Base-by-base conservation (phyloP, 768 basidiomycete species). In the Strobilomyces dryophilus region DNA sequence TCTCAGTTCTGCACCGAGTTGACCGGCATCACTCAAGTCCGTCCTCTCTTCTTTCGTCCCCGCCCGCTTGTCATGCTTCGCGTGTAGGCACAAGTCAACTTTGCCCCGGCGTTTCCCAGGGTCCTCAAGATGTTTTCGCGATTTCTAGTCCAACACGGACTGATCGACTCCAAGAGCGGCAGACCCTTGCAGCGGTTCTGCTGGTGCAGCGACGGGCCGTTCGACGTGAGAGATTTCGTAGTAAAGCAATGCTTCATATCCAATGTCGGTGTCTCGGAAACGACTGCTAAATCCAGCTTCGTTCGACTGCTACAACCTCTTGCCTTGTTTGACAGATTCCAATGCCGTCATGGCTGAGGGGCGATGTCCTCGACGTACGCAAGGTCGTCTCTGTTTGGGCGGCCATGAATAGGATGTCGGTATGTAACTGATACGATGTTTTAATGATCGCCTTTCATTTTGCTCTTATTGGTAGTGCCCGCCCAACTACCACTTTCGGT, bases 21-120 rank as follows among this genome's bases (percentile, higher is more conserved):
- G 43, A 99, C 95, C 10, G 93, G 94, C 17, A 94, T 99, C 53
- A 86, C 84, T 3, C 95, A 99, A 77, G 95, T 95, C 55, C 56
- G 83, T 74, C 45, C 48, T 66, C 31, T 47, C 53, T 42, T 43
- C 17, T 24, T 43, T 52, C 41, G 20, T 18, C n/a, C 51, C 17
- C 52, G 24, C 24, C 32, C 34, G 55, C 48, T 41, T 24, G 31
- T 53, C 56, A 54, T 42, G 18, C 50, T 51, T 29, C 42, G 5
- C 47, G 31, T 51, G n/a, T 67, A 97, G 93, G 78, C 75, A 12
- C 86, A 91, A 72, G 89, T 98, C 27, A 82, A 97, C 65, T 51
- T 63, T 8, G 87, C 94, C 1, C 92, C 93, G 11, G 74, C 75
- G 1, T 98, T 95, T 65, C 74, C 83, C 36, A 77, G 80, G 47